Conservation (phyloP, 1,284 basidiomycete genomes). For the Phlebopus sp. region DNA sequence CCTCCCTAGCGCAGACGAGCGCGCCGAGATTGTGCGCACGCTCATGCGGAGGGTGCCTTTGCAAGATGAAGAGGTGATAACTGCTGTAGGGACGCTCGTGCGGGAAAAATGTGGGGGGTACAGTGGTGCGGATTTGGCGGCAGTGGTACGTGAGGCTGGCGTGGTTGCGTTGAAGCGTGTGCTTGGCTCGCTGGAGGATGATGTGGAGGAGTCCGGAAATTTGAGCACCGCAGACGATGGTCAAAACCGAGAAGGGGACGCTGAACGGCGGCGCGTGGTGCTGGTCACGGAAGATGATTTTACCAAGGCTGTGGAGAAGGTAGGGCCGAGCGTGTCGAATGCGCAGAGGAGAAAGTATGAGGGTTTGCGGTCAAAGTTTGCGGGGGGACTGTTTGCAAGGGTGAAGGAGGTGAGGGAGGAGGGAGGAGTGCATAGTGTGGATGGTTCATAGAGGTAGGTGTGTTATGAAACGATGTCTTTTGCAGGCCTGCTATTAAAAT, state of each 20-base stretch:
- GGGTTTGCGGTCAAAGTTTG: slow-evolving; percentile 74
- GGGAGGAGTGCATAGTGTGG: too few species aligned
- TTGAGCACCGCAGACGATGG: too few species aligned
- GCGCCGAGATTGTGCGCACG: slow-evolving; percentile 84
- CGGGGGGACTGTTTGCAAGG: slow-evolving; percentile 59
- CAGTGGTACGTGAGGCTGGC: slow-evolving; percentile 87
- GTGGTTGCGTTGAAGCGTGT: slow-evolving; percentile 78
- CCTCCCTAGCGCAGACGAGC: slow-evolving; percentile 74
- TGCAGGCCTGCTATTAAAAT: too few species aligned
- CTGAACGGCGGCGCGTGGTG: slow-evolving; percentile 27
- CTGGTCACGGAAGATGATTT: slow-evolving; percentile 71
- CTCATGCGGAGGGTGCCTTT: slow-evolving; percentile 73
- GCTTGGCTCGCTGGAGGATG: slow-evolving; percentile 54
- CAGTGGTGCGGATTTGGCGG: slow-evolving; percentile 87
- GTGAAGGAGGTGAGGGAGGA: slow-evolving; percentile 9
- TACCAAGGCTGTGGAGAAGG: slow-evolving; percentile 71
- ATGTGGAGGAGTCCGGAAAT: slow-evolving; percentile 46
- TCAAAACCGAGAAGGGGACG: slow-evolving; percentile 5
- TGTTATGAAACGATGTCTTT: too few species aligned
- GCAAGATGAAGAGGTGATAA: slow-evolving; percentile 31
- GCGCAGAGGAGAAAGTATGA: slow-evolving; percentile 85
- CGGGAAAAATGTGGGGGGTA: slow-evolving; percentile 76
- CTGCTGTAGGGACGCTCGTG: slow-evolving; percentile 48
- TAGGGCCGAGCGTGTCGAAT: slow-evolving; percentile 82
- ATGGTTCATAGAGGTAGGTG: too few species aligned